phyloP scores from a whole-genome alignment of 2,329 filamentous ascomycete species.

The Fusarium decemcellulare region DNA sequence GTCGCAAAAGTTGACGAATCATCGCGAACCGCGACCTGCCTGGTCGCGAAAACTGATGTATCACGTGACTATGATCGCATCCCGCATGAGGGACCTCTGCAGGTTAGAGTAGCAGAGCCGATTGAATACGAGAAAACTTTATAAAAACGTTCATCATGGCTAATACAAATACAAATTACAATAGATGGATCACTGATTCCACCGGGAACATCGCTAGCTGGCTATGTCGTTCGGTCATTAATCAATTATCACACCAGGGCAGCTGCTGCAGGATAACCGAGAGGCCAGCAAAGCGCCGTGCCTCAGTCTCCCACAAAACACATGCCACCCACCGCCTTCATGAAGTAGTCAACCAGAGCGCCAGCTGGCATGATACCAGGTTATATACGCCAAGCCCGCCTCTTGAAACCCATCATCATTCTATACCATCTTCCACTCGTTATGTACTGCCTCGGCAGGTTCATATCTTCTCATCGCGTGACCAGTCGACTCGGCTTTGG shows the following conservation, averaged over 20 bases:
- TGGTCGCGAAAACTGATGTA: constrained; percentile 22
- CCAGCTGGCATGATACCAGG: constrained; percentile 50
- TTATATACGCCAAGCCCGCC: constrained; percentile 49
- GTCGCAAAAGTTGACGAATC: constrained; percentile 23
- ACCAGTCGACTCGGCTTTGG: constrained; percentile 35
- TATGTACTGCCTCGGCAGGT: constrained; percentile 44
- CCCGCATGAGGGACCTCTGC: constrained; percentile 12
- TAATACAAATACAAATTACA: neutral
- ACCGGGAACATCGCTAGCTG: constrained; percentile 7
- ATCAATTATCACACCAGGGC: constrained; percentile 48
- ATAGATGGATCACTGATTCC: constrained; percentile 6
- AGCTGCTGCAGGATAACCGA: constrained; percentile 33
- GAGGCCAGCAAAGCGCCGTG: constrained; percentile 31
- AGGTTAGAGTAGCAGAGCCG: neutral
- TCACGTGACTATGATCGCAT: constrained; percentile 41
- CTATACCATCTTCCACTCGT: constrained; percentile 47
- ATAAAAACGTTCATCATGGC: constrained; percentile 9
- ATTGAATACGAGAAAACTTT: constrained; percentile 4
- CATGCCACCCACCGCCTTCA: constrained; percentile 40
- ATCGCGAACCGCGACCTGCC: constrained; percentile 19
- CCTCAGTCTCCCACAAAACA: constrained; percentile 40
- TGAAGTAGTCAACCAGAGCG: constrained; percentile 51
- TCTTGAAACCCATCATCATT: constrained; percentile 46
- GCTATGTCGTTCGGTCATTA: constrained; percentile 47
- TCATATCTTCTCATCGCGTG: constrained; percentile 41